Base-by-base conservation (phyloP, 352 stramenopile species). In the Pythium oligandrum region DNA sequence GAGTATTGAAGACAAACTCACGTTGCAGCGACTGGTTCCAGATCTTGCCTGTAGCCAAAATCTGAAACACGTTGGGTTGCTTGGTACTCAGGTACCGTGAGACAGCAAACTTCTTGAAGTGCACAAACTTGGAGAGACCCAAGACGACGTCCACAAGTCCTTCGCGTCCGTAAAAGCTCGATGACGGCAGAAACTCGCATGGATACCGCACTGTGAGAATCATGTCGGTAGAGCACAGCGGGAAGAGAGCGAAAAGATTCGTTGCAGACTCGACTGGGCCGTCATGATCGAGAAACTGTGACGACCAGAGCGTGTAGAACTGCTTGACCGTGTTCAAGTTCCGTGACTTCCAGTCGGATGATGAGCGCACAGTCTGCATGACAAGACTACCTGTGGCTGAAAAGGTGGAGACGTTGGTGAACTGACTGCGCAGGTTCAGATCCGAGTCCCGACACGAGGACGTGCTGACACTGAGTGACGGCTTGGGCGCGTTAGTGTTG, bases 321-420 rank as follows among this genome's bases (percentile, higher is more conserved):
- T 94, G 81, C 61, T 90, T 90, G 48, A 89, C 68, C 3, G 80
- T 90, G 12, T 65, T 78, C 57, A 92, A 56, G 57, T 94, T 94
- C 51, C 83, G 78, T 4, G 71, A 84, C 53, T 92, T 94, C 83
- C 81, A 91, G 63, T 94, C 83, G 31, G 71, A 61, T 1, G 81
- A 91, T 9, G 81, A 92, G 2, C 83, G 81, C 33, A 92, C 81
- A 6, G 71, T 86, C 59, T 90, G 81, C 38, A 73, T 63, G 44
- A 86, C 48, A 45, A 84, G 43, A 39, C 55, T 73, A 4, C 64
- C 68, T 3, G 68, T 66, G 17, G 40, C 61, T 2, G 34, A 30
- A 37, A 40, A 45, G 10, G 49, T 58, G 7, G 63, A 32, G 11
- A 63, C 37, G 35, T 46, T 61, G 35, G 37, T 53, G 40, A 66